Percentiles rank a stretch among this genome's conserved stretches.
phyloP scores from a whole-genome alignment of 2,329 filamentous ascomycete species.

The Colletotrichum cordylinicola region DNA sequence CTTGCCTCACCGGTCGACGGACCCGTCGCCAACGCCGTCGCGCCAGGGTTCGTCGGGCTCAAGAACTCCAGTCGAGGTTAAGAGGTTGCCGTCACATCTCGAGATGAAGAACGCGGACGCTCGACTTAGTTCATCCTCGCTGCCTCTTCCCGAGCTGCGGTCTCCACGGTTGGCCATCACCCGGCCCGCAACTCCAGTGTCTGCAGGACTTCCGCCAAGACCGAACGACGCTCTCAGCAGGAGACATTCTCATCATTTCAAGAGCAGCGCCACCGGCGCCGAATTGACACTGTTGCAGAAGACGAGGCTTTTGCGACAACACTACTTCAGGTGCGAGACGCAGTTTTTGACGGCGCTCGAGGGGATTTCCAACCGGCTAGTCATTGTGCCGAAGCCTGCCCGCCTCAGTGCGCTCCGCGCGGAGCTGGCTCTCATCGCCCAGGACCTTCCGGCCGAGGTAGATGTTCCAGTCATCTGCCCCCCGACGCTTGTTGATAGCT shows the following conservation, averaged over 20 bases:
- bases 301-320: conserved; percentile 74
- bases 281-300: conserved; percentile 71
- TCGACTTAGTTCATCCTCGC: conserved; percentile 70
- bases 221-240: conserved; percentile 55
- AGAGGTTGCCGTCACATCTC: conserved; percentile 52
- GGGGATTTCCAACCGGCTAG: conserved; percentile 84
- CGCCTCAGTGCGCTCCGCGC: conserved; percentile 81
- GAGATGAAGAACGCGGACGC: conserved; percentile 63
- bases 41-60: conserved; percentile 20
- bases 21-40: not conserved
- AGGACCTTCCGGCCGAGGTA: conserved; percentile 82
- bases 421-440: conserved; percentile 80
- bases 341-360: conserved; percentile 82
- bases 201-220: conserved; percentile 54
- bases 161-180: conserved; percentile 53
- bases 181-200: conserved; percentile 64
- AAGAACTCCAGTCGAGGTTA: conserved; percentile 40
- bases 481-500: conserved; percentile 73
- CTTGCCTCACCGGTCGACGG: conserved; percentile 1
- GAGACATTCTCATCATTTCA: conserved; percentile 67
- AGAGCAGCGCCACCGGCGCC: conserved; percentile 62
- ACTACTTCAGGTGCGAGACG: conserved; percentile 84
- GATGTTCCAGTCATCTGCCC: conserved; percentile 85
- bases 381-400: conserved; percentile 81
- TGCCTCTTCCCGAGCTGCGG: conserved; percentile 67